Evolutionary conservation across 2,329 filamentous ascomycete genomes (phyloP), one percentile per base, ranked within the genome.

Genomic region (Anthostomella pinea): DNA sequence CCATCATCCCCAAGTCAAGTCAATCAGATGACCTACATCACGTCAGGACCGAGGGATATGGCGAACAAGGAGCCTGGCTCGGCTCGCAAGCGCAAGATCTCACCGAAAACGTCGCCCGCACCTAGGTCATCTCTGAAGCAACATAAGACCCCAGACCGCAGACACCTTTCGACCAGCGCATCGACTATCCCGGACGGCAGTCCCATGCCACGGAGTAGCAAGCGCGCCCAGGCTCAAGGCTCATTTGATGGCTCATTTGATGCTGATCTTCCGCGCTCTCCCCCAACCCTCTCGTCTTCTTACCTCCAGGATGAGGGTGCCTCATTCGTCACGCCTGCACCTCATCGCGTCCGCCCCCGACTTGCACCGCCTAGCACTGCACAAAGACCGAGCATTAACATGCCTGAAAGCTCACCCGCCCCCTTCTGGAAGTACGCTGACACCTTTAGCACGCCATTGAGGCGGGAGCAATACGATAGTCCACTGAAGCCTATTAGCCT

Each of bases 361-460:
- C 73, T 91, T 25, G 85, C 83, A 1, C 87, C 87, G 19, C 86
- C 87, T 0, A 89, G 84, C 53, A 91, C 87, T 5, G 80, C 85
- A 5, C 85, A 90, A 57, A 73, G 86, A 37, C 87, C 87, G 8
- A 90, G 85, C 56, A 85, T 89, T 54, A 87, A 88, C 59, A 88
- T 91, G 77, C 85, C 87, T 21, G 89, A 87, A 29, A 88, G 83
- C 51, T 89, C 85, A 20, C 87, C 87, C 0, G 87, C 87, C 1
- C 86, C 87, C 0, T 93, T 94, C 62, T 94, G 87, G 87, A 89
- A 87, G 60, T 93, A 86, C 61, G 81, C 85, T 25, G 85, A 89
- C 48, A 76, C 87, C 41, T 77, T 78, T 17, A 87, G 81, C 60
- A 90, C 85, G 2, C 86, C 86, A 2, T 67, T 85, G 35, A 69